Evolutionary conservation across 441 rosid genomes (phyloP).

Genomic region (Erodium texanum): DNA sequence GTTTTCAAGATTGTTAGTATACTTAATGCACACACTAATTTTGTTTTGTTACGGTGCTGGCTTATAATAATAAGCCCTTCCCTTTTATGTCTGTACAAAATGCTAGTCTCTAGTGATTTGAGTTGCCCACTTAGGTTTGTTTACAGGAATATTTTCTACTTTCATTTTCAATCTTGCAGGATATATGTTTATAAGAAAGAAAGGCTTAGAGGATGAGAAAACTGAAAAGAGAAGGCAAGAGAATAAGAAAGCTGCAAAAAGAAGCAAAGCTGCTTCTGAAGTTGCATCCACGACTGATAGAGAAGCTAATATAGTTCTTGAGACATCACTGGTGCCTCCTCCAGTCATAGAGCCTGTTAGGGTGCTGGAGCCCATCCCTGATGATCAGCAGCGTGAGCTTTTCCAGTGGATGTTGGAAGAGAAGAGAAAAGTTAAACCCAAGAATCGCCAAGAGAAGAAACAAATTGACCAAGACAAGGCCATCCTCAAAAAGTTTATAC

Average conservation of each 20-base stretch:
- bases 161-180: constrained; percentile 35
- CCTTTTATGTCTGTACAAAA: neutral
- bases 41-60: neutral
- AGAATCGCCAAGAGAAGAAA: constrained; percentile 39
- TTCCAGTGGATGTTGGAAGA: constrained; percentile 77
- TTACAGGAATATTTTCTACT: neutral
- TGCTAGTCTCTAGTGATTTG: neutral
- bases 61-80: neutral
- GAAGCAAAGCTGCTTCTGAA: constrained; percentile 22
- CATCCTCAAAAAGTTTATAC: constrained; percentile 51
- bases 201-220: constrained; percentile 14
- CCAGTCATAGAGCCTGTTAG: constrained; percentile 25
- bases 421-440: constrained; percentile 54
- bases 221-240: neutral
- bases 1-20: neutral
- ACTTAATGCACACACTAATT: neutral
- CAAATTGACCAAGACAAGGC: constrained; percentile 57
- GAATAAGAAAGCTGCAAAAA: constrained; percentile 21
- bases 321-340: constrained; percentile 22
- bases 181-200: constrained; percentile 55
- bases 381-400: constrained; percentile 64
- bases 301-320: constrained; percentile 9
- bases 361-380: constrained; percentile 45
- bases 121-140: neutral
- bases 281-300: constrained; percentile 11